phyloP scores from a whole-genome alignment of 352 stramenopile species.

The Phytophthora cajani region DNA sequence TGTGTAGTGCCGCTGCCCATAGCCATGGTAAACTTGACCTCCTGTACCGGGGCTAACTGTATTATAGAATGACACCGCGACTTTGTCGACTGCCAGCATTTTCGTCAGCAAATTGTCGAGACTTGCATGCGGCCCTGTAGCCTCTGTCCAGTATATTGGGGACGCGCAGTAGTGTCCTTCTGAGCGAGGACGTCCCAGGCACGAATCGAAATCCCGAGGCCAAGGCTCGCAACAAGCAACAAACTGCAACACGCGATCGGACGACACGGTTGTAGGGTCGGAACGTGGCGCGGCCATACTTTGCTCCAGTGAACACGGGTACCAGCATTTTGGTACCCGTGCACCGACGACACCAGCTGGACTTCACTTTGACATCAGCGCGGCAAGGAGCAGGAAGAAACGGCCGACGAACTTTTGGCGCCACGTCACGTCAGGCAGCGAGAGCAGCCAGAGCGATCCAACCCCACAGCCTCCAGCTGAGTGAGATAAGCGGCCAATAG shows the following conservation, averaged over 20 bases:
- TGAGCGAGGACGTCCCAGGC: too few relatives aligned
- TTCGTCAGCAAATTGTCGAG: too few relatives aligned
- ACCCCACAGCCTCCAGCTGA: conserved; percentile 6
- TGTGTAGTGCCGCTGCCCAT: not conserved
- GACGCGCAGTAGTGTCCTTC: not conserved
- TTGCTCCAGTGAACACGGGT: conserved; percentile 21
- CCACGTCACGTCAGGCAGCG: not conserved
- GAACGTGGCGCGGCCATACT: conserved; percentile 31
- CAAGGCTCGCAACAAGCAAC: too few relatives aligned
- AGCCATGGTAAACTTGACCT: not conserved
- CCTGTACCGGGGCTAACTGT: not conserved
- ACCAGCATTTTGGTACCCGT: not conserved
- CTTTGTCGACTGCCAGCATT: not conserved
- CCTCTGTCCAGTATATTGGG: too few relatives aligned
- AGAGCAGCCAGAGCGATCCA: not conserved
- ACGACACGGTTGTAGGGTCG: conserved; percentile 30
- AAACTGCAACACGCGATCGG: conserved; percentile 35
- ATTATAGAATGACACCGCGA: not conserved
- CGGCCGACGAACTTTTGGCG: not conserved
- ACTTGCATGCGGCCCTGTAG: too few relatives aligned
- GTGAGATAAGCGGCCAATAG: not conserved
- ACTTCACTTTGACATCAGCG: conserved; percentile 6
- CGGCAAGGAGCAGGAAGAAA: conserved; percentile 18
- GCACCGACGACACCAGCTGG: conserved; percentile 27
- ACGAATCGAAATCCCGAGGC: too few relatives aligned